Percentiles rank a stretch among this genome's conserved stretches.
These are phyloP conservation scores for Vigna radiata DNA, from an alignment of 306 rosid genomes.

Conservation along the genomic window DNA sequence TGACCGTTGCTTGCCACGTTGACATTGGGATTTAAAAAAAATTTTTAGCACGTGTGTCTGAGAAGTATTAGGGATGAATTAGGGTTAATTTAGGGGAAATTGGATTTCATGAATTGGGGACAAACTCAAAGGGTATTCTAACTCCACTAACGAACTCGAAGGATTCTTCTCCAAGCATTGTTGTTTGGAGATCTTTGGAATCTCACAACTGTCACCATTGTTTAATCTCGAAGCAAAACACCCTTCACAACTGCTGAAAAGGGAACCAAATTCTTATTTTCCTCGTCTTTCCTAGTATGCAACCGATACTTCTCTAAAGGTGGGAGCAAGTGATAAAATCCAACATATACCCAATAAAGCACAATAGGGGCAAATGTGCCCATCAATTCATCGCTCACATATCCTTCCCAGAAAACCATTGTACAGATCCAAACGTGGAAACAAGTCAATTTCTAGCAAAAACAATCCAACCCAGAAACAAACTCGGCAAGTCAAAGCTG, in stretches of 20 bases:
- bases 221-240: slow-evolving; percentile 86
- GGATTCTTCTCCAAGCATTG: no score
- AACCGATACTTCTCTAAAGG: slow-evolving; percentile 71
- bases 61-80: no score
- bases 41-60: no score
- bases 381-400: slow-evolving; percentile 85
- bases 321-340: slow-evolving; percentile 73
- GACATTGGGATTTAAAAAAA: no score
- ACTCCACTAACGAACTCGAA: no score
- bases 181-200: no score
- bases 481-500: slow-evolving; percentile 45
- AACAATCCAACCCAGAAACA: slow-evolving; percentile 44
- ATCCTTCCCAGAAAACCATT: slow-evolving; percentile 85
- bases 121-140: no score
- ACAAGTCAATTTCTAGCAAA: slow-evolving; percentile 33
- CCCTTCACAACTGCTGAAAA: slow-evolving; percentile 74
- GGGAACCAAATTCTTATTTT: slow-evolving; percentile 71
- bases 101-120: no score
- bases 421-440: slow-evolving; percentile 11
- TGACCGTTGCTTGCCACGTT: no score
- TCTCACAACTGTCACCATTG: no score
- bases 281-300: slow-evolving; percentile 74
- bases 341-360: slow-evolving; percentile 89
- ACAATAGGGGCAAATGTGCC: slow-evolving; percentile 92
- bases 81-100: no score